Conservation (phyloP, 768 basidiomycete genomes). For the Paxillus involutus region DNA sequence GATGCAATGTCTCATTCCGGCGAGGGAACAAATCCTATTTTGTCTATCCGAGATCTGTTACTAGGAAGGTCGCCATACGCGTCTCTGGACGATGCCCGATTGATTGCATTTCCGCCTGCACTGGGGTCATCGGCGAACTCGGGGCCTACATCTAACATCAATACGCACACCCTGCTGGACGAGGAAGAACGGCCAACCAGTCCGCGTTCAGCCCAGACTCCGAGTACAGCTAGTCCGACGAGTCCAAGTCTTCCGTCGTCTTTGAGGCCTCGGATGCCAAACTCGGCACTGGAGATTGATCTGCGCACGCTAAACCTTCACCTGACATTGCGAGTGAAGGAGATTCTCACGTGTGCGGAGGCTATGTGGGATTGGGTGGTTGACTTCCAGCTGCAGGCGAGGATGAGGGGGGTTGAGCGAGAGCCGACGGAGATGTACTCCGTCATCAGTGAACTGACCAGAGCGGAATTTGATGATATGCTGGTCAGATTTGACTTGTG, state of each 20-base stretch:
- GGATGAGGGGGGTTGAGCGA: constrained; percentile 3
- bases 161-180: background rate
- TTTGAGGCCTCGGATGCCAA: constrained; percentile 41
- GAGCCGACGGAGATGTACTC: constrained; percentile 1
- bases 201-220: background rate
- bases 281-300: constrained; percentile 54
- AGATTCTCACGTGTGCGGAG: constrained; percentile 70
- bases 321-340: constrained; percentile 57
- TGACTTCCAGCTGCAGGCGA: constrained; percentile 47
- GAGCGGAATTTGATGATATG: constrained; percentile 62
- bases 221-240: background rate
- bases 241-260: background rate
- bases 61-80: constrained; percentile 46
- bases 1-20: background rate
- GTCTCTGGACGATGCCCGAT: constrained; percentile 44
- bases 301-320: constrained; percentile 60
- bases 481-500: constrained; percentile 61
- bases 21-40: background rate
- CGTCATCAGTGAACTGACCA: constrained; percentile 48
- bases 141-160: background rate
- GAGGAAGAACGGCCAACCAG: constrained; percentile 4
- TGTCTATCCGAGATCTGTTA: constrained; percentile 35
- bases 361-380: constrained; percentile 80
- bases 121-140: constrained; percentile 9
- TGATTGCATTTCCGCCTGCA: constrained; percentile 43